These are phyloP conservation scores for Aspergillus sp. DNA, from an alignment of 2,329 filamentous ascomycete genomes.

Conservation along the genomic window DNA sequence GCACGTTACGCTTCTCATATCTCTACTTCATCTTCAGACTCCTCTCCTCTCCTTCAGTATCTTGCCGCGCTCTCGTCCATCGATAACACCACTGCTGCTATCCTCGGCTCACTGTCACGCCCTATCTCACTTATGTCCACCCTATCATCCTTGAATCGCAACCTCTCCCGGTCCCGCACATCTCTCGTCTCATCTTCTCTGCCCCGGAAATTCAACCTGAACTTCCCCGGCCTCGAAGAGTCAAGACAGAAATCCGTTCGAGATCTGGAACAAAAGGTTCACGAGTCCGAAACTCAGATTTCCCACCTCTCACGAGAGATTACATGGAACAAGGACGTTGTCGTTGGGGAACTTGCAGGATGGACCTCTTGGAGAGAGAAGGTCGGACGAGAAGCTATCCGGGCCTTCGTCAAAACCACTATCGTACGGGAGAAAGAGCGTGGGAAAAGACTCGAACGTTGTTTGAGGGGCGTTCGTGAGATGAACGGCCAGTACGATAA, in stretches of 20 bases:
- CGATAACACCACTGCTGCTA: slow-evolving; percentile 77
- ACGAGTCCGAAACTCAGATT: slow-evolving; percentile 65
- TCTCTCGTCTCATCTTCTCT: slow-evolving; percentile 61
- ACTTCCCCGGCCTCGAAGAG: slow-evolving; percentile 65
- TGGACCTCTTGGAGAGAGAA: slow-evolving; percentile 88
- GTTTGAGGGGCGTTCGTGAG: slow-evolving; percentile 59
- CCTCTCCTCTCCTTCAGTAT: slow-evolving; percentile 67
- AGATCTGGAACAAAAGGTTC: slow-evolving; percentile 77
- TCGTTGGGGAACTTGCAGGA: slow-evolving; percentile 83
- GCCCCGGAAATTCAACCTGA: slow-evolving; percentile 43
- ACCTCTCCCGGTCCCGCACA: slow-evolving; percentile 71
- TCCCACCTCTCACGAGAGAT: slow-evolving; percentile 74
- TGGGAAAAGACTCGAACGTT: slow-evolving; percentile 74
- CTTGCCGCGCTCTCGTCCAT: slow-evolving; percentile 73
- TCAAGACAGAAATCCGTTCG: slow-evolving; percentile 75
- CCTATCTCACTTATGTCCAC: slow-evolving; percentile 72
- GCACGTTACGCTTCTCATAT: slow-evolving; percentile 63
- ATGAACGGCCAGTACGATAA: slow-evolving; percentile 1
- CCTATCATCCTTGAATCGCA: slow-evolving; percentile 69
- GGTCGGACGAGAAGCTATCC: slow-evolving; percentile 69
- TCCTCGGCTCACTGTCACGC: slow-evolving; percentile 72
- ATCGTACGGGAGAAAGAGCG: slow-evolving; percentile 74
- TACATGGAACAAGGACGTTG: slow-evolving; percentile 86
- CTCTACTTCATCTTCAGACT: slow-evolving; percentile 59
- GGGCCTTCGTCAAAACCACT: slow-evolving; percentile 71